Percentiles rank a stretch among this genome's conserved stretches.
Conservation (phyloP, 148 eudicot genomes). For the Polygonum aviculare region DNA sequence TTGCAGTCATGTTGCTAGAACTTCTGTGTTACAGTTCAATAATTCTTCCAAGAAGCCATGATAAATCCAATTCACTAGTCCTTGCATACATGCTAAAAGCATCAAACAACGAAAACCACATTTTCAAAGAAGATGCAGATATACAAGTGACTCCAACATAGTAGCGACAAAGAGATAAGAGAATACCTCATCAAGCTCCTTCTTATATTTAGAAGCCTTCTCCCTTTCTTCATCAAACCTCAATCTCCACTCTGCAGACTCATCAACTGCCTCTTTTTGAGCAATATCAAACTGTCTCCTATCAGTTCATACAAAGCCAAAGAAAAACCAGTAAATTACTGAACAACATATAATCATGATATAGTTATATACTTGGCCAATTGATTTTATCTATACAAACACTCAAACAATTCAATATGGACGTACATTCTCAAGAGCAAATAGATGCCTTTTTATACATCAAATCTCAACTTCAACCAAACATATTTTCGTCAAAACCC, state of each 20-base stretch:
- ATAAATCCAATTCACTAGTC: not conserved
- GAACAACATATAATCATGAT: not conserved
- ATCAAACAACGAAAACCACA: not conserved
- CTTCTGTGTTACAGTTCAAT: not conserved
- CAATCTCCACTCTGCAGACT: constrained; percentile 94
- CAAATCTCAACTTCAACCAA: too few relatives aligned
- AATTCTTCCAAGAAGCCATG: not conserved
- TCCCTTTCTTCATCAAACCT: constrained; percentile 66
- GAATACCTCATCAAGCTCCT: constrained; percentile 46
- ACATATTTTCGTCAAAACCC: too few relatives aligned
- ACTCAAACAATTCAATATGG: not conserved
- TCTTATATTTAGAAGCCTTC: constrained; percentile 34
- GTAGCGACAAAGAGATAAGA: not conserved
- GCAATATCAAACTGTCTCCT: constrained; percentile 92
- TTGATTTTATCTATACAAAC: not conserved
- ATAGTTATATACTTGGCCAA: not conserved
- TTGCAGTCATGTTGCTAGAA: not conserved
- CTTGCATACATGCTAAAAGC: not conserved
- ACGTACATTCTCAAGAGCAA: not conserved
- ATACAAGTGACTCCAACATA: not conserved
- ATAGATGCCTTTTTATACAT: not conserved
- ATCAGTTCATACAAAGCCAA: constrained; percentile 7
- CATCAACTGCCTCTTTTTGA: constrained; percentile 85
- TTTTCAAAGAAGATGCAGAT: not conserved
- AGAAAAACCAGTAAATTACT: not conserved